Percentiles rank a stretch among this genome's conserved stretches.
Evolutionary conservation across 148 eudicot species (phyloP).

Genomic region (Rhododendron molle): DNA sequence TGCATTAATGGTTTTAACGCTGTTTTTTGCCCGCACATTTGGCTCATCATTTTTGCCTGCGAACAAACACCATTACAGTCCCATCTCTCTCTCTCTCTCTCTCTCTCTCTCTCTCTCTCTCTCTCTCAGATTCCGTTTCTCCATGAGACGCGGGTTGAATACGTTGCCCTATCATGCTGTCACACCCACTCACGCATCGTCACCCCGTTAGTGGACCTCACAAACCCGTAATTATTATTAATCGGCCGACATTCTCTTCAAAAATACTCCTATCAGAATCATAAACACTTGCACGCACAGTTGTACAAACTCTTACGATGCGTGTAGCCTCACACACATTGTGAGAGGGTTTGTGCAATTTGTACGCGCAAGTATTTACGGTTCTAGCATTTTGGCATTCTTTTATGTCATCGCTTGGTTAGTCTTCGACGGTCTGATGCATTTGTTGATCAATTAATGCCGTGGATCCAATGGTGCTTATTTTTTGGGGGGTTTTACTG

Average conservation of each 20-base stretch:
- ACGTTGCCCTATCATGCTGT: background rate
- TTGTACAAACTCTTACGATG: too few species aligned
- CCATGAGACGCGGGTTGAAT: background rate
- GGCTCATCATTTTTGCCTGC: slow-evolving; percentile 13
- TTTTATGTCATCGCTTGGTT: background rate
- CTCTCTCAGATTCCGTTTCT: background rate
- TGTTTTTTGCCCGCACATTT: slow-evolving; percentile 1
- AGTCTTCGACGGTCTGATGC: background rate
- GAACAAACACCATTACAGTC: slow-evolving; percentile 17
- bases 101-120: background rate
- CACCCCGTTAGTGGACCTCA: background rate
- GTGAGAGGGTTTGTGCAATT: too few species aligned
- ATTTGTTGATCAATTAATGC: background rate
- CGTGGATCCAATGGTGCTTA: background rate
- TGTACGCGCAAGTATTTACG: too few species aligned
- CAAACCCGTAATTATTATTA: too few species aligned
- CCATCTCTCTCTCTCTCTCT: background rate
- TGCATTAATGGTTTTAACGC: slow-evolving; percentile 13
- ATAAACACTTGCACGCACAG: background rate
- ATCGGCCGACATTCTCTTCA: background rate
- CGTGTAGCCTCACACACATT: too few species aligned
- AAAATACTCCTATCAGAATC: background rate
- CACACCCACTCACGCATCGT: background rate
- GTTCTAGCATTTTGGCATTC: too few species aligned
- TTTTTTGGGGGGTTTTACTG: background rate